A percentile compares a stretch with the other conserved stretches of the same genome.
These are phyloP conservation scores for Torulaspora quercuum DNA, from an alignment of 805 yeast genomes.

Conservation along the genomic window DNA sequence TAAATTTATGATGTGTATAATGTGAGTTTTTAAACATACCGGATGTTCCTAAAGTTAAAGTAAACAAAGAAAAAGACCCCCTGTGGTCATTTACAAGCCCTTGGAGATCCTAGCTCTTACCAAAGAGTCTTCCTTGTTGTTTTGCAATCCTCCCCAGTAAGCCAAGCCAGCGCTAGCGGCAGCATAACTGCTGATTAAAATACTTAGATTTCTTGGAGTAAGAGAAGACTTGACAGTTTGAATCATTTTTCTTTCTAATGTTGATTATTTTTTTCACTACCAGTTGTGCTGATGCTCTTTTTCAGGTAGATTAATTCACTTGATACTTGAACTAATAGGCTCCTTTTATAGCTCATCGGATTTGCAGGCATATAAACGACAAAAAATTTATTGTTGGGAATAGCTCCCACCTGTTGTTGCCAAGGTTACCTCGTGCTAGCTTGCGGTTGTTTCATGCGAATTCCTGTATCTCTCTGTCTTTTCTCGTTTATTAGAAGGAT, in stretches of 20 bases:
- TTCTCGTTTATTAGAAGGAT: conserved; percentile 4
- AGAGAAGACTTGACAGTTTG: conserved; percentile 18
- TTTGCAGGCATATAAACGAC: neutral
- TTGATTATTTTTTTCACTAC: neutral
- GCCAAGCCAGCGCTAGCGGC: conserved; percentile 19
- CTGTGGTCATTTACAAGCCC: conserved; percentile 5
- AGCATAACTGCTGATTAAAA: conserved; percentile 19
- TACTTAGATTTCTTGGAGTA: conserved; percentile 20
- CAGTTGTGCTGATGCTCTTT: neutral
- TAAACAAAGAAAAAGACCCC: neutral
- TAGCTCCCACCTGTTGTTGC: neutral
- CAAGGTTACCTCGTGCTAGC: conserved; percentile 1
- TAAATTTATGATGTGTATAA: conserved; percentile 1
- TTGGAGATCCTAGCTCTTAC: conserved; percentile 17
- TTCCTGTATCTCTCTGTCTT: conserved; percentile 1
- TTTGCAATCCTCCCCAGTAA: conserved; percentile 21
- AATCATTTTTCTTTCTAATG: conserved; percentile 13
- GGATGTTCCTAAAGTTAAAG: conserved; percentile 2
- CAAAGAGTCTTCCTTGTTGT: conserved; percentile 16
- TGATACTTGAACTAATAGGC: neutral
- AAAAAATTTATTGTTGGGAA: neutral
- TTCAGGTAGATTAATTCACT: neutral
- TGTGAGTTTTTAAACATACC: conserved; percentile 5
- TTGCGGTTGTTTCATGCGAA: conserved; percentile 9
- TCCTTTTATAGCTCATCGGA: conserved; percentile 2